Evolutionary conservation across 2,329 filamentous ascomycete species (phyloP).

Genomic region (Cladophialophora carrionii): DNA sequence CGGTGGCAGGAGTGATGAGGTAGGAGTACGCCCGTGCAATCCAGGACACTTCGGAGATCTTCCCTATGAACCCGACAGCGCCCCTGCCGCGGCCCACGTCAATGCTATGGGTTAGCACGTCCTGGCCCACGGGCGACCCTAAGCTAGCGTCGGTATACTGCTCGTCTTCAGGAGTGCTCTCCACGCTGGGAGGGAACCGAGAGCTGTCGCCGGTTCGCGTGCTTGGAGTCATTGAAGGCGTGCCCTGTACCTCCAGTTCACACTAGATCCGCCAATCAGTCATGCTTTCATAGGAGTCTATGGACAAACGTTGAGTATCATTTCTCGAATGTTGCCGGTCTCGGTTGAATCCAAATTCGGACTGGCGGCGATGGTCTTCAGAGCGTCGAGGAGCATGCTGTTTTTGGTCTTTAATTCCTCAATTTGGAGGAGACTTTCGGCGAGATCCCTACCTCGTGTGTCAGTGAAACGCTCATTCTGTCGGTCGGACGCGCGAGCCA

Average conservation of each 20-base stretch:
- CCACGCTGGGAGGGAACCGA: neutral
- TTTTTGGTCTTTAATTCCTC: neutral
- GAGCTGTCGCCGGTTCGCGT: neutral
- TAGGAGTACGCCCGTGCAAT: conserved; percentile 28
- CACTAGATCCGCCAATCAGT: conserved; percentile 1
- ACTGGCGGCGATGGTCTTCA: neutral
- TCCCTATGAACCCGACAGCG: conserved; percentile 31
- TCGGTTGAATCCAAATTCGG: neutral
- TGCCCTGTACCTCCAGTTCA: neutral
- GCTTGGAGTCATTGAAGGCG: neutral
- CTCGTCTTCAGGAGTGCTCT: neutral
- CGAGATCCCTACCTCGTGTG: neutral
- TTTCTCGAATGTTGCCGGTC: neutral
- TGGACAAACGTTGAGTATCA: neutral
- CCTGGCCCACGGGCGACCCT: neutral
- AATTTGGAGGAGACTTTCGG: neutral
- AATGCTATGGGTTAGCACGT: neutral
- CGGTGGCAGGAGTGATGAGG: neutral
- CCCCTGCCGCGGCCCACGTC: conserved; percentile 29
- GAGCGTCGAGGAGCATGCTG: neutral
- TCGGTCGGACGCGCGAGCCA: neutral
- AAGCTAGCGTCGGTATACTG: neutral
- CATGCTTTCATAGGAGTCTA: neutral
- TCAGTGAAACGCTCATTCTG: neutral
- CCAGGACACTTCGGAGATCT: conserved; percentile 36